These are phyloP conservation scores for Hemileccinum impolitum DNA, from an alignment of 768 basidiomycete genomes.

Conservation along the genomic window DNA sequence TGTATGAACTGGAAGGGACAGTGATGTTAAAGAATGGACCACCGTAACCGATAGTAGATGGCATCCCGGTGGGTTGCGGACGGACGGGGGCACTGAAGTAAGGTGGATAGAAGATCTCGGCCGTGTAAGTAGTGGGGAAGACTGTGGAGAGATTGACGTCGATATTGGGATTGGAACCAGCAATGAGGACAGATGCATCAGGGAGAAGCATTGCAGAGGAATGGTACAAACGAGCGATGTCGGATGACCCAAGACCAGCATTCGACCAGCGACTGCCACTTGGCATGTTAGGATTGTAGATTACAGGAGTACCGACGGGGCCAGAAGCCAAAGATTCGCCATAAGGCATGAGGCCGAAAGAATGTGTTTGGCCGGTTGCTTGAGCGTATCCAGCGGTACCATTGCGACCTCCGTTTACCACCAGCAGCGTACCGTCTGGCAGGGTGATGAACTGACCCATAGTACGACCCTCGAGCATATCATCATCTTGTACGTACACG, in stretches of 20 bases:
- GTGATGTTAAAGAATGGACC: conserved; percentile 77
- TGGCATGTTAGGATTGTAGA: conserved; percentile 78
- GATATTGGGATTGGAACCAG: conserved; percentile 92
- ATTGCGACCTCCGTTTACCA: conserved; percentile 79
- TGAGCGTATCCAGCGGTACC: conserved; percentile 89
- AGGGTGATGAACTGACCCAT: conserved; percentile 94
- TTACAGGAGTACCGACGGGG: conserved; percentile 72
- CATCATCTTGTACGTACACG: conserved; percentile 67
- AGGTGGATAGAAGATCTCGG: conserved; percentile 88
- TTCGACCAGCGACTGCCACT: conserved; percentile 74
- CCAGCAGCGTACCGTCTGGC: conserved; percentile 69
- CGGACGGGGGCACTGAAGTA: conserved; percentile 75
- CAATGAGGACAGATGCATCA: conserved; percentile 81
- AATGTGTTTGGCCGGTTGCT: conserved; percentile 42
- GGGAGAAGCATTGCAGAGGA: conserved; percentile 86
- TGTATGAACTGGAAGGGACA: conserved; percentile 62
- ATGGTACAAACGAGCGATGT: conserved; percentile 85
- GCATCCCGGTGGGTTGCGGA: conserved; percentile 71
- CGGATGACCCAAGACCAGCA: conserved; percentile 57
- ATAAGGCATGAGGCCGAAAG: conserved; percentile 57
- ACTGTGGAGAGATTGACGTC: conserved; percentile 67
- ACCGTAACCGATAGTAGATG: conserved; percentile 75
- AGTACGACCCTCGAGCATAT: conserved; percentile 70
- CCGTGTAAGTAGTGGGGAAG: conserved; percentile 77
- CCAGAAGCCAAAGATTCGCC: conserved; percentile 75